Evolutionary conservation across 1,284 basidiomycete genomes (phyloP).

Genomic region (Puccinia novopanici): DNA sequence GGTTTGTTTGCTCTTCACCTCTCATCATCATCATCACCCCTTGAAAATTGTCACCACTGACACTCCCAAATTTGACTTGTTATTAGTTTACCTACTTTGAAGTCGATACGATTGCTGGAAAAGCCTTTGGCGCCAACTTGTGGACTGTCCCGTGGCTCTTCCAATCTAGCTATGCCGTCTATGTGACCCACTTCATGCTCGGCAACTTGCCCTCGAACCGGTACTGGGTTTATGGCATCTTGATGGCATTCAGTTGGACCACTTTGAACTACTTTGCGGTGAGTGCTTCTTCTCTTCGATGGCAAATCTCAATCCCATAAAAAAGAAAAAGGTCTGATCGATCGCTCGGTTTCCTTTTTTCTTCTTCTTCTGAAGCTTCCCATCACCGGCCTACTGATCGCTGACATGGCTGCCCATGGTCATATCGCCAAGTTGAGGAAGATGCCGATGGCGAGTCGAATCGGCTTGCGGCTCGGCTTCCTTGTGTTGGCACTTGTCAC

Average conservation of each 20-base stretch:
- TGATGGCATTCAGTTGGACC: constrained; percentile 58
- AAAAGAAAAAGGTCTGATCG: background rate
- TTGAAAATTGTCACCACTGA: constrained; percentile 28
- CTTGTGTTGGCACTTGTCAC: constrained; percentile 55
- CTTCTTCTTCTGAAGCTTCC: constrained; percentile 31
- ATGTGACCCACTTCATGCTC: constrained; percentile 58
- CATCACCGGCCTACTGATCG: constrained; percentile 51
- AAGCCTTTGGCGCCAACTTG: constrained; percentile 58
- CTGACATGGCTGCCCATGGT: constrained; percentile 58
- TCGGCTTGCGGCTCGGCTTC: constrained; percentile 55
- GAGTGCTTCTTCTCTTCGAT: background rate
- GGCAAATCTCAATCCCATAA: no score
- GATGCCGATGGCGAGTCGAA: constrained; percentile 54
- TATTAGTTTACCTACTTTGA: constrained; percentile 59
- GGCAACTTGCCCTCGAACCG: constrained; percentile 58
- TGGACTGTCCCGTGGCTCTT: constrained; percentile 59
- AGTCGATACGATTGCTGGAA: constrained; percentile 56
- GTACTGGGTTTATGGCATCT: constrained; percentile 58
- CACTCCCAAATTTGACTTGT: no score
- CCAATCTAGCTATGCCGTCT: constrained; percentile 57
- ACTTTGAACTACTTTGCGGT: constrained; percentile 58
- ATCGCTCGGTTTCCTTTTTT: no score
- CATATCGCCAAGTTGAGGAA: constrained; percentile 57
- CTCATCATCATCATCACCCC: background rate
- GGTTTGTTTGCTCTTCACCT: constrained; percentile 51